phyloP scores from a whole-genome alignment of 108 stramenopile genomes.

The Fragilariopsis cylindrus region DNA sequence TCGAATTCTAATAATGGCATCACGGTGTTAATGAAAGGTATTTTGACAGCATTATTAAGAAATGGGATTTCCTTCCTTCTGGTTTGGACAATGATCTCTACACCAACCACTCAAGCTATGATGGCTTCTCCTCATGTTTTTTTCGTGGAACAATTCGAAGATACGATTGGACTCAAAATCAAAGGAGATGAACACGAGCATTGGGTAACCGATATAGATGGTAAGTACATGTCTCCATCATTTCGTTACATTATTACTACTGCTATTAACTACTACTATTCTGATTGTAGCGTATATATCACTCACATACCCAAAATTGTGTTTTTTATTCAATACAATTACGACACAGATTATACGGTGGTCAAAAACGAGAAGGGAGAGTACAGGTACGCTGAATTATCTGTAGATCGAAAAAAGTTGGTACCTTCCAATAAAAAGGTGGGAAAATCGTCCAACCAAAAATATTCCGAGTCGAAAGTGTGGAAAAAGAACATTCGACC shows the following conservation, averaged over 20 bases:
- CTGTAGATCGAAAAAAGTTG: not conserved
- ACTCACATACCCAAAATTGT: not conserved
- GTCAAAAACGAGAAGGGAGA: not conserved
- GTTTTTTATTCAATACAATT: not conserved
- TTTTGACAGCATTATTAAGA: too few relatives aligned
- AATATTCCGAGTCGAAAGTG: not conserved
- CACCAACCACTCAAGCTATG: not conserved
- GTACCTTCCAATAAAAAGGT: slow-evolving; percentile 1
- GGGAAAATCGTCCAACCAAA: not conserved
- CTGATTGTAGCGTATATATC: not conserved
- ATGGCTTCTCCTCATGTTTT: slow-evolving; percentile 12
- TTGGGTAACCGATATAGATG: not conserved
- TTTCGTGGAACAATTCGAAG: not conserved
- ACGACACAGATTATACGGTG: slow-evolving; percentile 4
- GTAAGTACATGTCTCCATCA: not conserved
- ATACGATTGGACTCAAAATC: slow-evolving; percentile 1
- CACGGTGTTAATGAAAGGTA: too few relatives aligned
- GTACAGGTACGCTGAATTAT: slow-evolving; percentile 1
- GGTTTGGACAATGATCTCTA: too few relatives aligned
- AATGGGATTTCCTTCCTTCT: not conserved
- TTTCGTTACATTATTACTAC: not conserved
- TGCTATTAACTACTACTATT: not conserved
- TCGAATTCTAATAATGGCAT: too few relatives aligned
- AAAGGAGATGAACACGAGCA: slow-evolving; percentile 7
- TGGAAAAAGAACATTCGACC: not conserved